Conservation (phyloP, 164 flowering plant genomes). For the Echeveria elegans region DNA sequence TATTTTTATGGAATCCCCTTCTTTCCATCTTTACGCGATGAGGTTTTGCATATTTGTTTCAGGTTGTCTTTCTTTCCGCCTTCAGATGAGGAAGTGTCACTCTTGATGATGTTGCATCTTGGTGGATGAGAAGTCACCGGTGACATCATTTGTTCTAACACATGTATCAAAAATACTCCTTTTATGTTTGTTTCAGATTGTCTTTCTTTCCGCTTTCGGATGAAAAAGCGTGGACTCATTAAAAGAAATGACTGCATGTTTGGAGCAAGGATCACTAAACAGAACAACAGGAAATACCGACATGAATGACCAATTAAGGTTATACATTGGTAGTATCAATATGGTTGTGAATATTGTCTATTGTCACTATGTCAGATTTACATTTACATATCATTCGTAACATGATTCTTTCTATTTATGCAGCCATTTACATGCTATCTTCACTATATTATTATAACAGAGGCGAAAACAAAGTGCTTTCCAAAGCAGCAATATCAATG, state of each 20-base stretch:
- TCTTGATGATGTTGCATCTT: too few species aligned
- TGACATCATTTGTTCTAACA: too few species aligned
- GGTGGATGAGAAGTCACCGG: too few species aligned
- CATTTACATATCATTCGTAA: not conserved
- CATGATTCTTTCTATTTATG: conserved; percentile 13
- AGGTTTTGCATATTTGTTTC: too few species aligned
- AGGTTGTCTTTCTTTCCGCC: too few species aligned
- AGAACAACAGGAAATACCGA: conserved; percentile 97
- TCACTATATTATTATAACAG: conserved; percentile 94
- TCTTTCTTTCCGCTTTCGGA: too few species aligned
- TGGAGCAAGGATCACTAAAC: conserved; percentile 88
- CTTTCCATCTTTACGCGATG: too few species aligned
- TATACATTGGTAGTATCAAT: not conserved
- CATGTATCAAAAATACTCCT: too few species aligned
- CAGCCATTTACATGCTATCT: conserved; percentile 98
- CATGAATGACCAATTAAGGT: conserved; percentile 99
- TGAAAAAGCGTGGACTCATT: conserved; percentile 59
- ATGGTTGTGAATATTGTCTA: not conserved
- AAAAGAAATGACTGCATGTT: conserved; percentile 89
- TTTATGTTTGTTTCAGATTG: too few species aligned
- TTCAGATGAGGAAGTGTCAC: too few species aligned
- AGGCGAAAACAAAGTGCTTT: conserved; percentile 30
- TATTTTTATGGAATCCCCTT: too few species aligned
- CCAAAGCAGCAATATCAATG: not conserved
- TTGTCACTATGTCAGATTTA: not conserved